Base-by-base conservation (phyloP, 148 eudicot genomes). In the Amaranthus cruentus region DNA sequence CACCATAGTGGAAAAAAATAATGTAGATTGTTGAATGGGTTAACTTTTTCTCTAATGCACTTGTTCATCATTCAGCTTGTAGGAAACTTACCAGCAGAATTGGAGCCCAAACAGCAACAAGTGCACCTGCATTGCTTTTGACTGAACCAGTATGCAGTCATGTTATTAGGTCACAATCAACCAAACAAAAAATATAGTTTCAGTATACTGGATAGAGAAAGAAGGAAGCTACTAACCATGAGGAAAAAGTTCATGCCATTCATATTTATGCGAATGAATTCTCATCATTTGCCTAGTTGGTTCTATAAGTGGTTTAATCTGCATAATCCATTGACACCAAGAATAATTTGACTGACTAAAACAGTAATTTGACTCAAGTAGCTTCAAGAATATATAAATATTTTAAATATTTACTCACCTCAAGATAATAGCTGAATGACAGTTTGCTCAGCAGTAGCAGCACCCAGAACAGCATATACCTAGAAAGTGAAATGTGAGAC, bases 71-170 rank as follows among this genome's bases (percentile, higher is more conserved):
- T 69, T 68, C 14, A 38, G 15, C 79, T 69, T 21, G 61, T 48
- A 71, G 48, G 50, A 15, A 81, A 82, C 98, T 87, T 84, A 94
- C 98, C 76, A 94, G 80, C 71, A 91, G 80, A 69, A 94, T 82
- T 43, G 98, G 98, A 86, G 96, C 84, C 98, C 98, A 94, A 79
- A 94, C 84, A 80, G 98, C 97, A 50, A 86, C 86, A 50, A 94
- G 78, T 76, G 96, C 96, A 71, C 96, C 97, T 73, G 87, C 90
- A 79, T 94, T 94, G 71, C 88, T 88, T 86, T 91, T 81, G 75
- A 89, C 98, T 94, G 87, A 69, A 82, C 78, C 62, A 70, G 11
- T 15, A 76, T 49, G 43, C 51, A 68, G 38, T 77, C 42, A 68
- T 56, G 52, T 55, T 47, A 76, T 80, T 66, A 84, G 86, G 75